Evolutionary conservation across 164 flowering plant species (phyloP), one percentile per base, ranked within the genome.

Genomic region (Berberis thunbergii): DNA sequence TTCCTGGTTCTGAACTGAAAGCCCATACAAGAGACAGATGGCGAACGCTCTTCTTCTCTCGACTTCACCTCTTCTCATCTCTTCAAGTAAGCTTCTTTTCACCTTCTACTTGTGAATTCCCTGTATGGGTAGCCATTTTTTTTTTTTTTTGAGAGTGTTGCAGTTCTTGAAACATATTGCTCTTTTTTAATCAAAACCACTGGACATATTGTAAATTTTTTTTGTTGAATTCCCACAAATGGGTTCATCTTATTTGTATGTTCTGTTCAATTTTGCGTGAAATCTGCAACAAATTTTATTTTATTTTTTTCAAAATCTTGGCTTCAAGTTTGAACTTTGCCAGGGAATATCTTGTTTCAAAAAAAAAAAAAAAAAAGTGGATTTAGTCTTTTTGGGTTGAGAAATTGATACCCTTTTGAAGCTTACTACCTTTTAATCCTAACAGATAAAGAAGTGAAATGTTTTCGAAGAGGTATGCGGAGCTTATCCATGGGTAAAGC

Each of bases 401-500:
- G 55, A 13, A 5, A 5, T 26, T 41, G 3, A 26, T 26, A 26
- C 26, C 26, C 26, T 26, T 26, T 26, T 41, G 45, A 26, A 45
- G 43, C 50, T 67, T 61, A 60, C 42, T 63, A 46, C 64, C 12
- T 65, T 41, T 48, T 67, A 41, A 26, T 43, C 69, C 66, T 46
- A 66, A 58, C 86, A 89, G 88, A 69, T 56, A 72, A 65, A 62
- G 79, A 71, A 67, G 73, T 73, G 50, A 63, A 70, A 60, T 80
- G 71, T 41, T 44, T 64, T 49, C 40, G 49, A 39, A 69, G 73
- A 45, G 70, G 56, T 58, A 69, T 74, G 54, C 72, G 61, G 64
- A 77, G 72, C 59, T 75, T 81, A 57, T 72, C 78, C 42, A 56
- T 56, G 65, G 80, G 78, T 12, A 71, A 63, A 67, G 4, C 70